Percentiles rank a stretch among this genome's conserved stretches.
Evolutionary conservation across 352 stramenopile genomes (phyloP).

Genomic region (Halophytophthora polymorphica): DNA sequence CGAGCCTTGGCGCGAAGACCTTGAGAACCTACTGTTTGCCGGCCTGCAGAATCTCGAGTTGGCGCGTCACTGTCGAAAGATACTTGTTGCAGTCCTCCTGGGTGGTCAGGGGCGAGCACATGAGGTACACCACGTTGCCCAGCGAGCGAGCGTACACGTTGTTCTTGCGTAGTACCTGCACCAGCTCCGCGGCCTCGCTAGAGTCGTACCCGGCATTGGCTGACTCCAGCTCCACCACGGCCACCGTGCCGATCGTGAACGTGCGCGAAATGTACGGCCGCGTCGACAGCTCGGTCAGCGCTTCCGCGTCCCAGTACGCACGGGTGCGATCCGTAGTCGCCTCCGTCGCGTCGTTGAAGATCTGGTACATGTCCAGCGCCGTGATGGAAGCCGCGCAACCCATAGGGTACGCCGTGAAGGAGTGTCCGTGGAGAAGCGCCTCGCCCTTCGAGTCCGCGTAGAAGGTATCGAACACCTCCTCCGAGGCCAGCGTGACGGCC

Average conservation of each 20-base stretch:
- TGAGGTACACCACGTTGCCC: slow-evolving; percentile 84
- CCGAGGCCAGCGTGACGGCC: slow-evolving; percentile 80
- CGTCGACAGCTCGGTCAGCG: slow-evolving; percentile 48
- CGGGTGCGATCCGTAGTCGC: slow-evolving; percentile 24
- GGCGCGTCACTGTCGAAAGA: slow-evolving; percentile 37
- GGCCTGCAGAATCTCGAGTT: slow-evolving; percentile 44
- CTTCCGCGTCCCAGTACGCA: slow-evolving; percentile 56
- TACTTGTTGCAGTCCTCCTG: slow-evolving; percentile 59
- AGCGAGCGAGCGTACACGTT: slow-evolving; percentile 77
- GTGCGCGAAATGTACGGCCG: slow-evolving; percentile 51
- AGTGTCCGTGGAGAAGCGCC: slow-evolving; percentile 89
- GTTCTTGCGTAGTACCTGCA: slow-evolving; percentile 55
- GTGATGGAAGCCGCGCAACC: slow-evolving; percentile 87
- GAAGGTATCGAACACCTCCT: slow-evolving; percentile 90
- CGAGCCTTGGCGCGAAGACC: too few relatives aligned
- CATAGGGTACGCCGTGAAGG: slow-evolving; percentile 91
- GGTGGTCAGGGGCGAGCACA: slow-evolving; percentile 79
- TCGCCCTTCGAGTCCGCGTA: slow-evolving; percentile 85
- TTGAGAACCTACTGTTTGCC: slow-evolving; percentile 19
- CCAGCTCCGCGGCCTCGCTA: slow-evolving; percentile 55
- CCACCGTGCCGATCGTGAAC: slow-evolving; percentile 78
- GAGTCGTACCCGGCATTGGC: slow-evolving; percentile 64
- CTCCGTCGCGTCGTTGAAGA: slow-evolving; percentile 36
- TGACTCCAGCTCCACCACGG: slow-evolving; percentile 67
- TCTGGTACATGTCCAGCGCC: slow-evolving; percentile 86